Conservation (phyloP, 176 grass and related monocot genomes). For the Leersia perrieri region DNA sequence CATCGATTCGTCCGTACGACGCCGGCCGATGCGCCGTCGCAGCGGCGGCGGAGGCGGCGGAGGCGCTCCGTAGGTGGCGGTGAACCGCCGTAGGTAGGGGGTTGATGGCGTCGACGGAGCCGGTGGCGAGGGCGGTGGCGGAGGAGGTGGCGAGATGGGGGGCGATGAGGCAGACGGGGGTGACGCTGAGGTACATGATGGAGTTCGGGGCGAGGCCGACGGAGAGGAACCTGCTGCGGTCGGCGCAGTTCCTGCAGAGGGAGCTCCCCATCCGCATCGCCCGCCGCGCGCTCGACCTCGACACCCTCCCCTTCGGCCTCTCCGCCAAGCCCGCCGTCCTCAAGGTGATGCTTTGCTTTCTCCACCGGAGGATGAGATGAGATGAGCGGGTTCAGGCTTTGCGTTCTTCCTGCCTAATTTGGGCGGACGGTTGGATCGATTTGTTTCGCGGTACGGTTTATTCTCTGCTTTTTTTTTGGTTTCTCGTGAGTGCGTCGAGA, state of each 20-base stretch:
- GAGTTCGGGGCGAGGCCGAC: constrained; percentile 76
- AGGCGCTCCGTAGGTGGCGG: not conserved
- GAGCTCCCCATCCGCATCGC: constrained; percentile 85
- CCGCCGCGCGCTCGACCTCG: constrained; percentile 58
- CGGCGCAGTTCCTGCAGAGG: constrained; percentile 81
- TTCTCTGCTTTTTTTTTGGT: not conserved
- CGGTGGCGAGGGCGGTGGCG: constrained; percentile 37
- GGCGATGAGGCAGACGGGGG: constrained; percentile 70
- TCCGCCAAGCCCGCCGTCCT: constrained; percentile 61
- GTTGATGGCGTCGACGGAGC: constrained; percentile 47
- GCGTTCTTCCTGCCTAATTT: not conserved
- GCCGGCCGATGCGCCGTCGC: constrained; percentile 4
- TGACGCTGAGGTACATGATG: constrained; percentile 82
- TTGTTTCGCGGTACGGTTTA: not conserved
- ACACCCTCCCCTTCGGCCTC: constrained; percentile 65
- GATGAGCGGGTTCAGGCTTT: not conserved
- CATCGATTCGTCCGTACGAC: not conserved
- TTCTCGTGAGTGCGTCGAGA: not conserved
- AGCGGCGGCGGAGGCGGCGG: too few species aligned
- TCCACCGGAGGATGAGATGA: not conserved
- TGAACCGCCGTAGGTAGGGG: too few species aligned
- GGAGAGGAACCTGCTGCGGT: constrained; percentile 51
- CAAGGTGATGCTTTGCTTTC: constrained; percentile 25
- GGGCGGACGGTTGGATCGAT: not conserved
- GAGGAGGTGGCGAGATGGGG: constrained; percentile 81